These are phyloP conservation scores for Rhizopogon vinicolor DNA, from an alignment of 768 basidiomycete genomes.

Conservation along the genomic window DNA sequence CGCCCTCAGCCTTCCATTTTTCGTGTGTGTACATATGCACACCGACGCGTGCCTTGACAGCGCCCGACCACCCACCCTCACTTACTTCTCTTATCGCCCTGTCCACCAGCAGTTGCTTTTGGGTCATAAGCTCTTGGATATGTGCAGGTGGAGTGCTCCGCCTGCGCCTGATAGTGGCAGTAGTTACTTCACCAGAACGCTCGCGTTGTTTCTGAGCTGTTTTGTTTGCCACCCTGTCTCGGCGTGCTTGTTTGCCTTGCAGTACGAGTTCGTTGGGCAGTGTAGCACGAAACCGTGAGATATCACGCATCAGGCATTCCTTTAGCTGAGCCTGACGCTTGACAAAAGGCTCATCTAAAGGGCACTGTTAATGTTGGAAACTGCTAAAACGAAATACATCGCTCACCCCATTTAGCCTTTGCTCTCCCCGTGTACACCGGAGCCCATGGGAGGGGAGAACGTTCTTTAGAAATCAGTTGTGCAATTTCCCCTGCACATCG, in stretches of 20 bases:
- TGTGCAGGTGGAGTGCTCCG: conserved; percentile 62
- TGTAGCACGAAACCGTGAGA: conserved; percentile 35
- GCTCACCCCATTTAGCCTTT: not conserved
- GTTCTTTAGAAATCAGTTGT: not conserved
- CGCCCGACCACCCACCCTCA: conserved; percentile 70
- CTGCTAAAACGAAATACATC: not conserved
- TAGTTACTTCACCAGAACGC: conserved; percentile 55
- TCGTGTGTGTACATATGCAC: conserved; percentile 37
- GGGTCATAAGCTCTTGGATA: conserved; percentile 47
- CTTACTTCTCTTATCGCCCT: conserved; percentile 45
- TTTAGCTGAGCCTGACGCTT: conserved; percentile 15
- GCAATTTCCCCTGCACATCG: not conserved
- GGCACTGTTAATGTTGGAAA: not conserved
- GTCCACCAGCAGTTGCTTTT: conserved; percentile 43
- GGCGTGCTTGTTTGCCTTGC: conserved; percentile 50
- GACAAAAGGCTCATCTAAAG: not conserved
- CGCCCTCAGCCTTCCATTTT: conserved; percentile 31
- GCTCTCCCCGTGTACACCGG: not conserved
- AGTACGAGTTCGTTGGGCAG: conserved; percentile 46
- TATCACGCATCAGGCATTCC: conserved; percentile 34
- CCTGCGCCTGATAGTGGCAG: conserved; percentile 40
- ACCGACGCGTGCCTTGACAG: conserved; percentile 53
- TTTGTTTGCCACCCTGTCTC: conserved; percentile 59
- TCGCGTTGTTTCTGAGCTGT: conserved; percentile 59
- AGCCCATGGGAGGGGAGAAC: not conserved